These are phyloP conservation scores for Laguncularia racemosa DNA, from an alignment of 345 rosid species.

Conservation along the genomic window DNA sequence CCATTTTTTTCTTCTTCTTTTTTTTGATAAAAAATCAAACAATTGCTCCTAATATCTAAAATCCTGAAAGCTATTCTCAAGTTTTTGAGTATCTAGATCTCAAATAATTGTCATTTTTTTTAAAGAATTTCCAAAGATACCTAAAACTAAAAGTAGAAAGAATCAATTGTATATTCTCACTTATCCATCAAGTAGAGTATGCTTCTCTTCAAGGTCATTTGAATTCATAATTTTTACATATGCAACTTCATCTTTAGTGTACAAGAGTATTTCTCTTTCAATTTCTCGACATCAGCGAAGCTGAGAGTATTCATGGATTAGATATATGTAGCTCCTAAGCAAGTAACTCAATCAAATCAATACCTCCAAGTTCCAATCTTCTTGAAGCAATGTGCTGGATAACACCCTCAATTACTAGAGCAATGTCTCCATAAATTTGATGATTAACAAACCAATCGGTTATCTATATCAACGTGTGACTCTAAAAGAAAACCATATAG, in stretches of 20 bases:
- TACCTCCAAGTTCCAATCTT: slow-evolving; percentile 87
- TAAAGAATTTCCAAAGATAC: not conserved
- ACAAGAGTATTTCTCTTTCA: slow-evolving; percentile 77
- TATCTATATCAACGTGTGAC: not conserved
- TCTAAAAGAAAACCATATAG: not conserved
- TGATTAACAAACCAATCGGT: not conserved
- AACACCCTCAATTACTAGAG: slow-evolving; percentile 97
- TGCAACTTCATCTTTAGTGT: slow-evolving; percentile 81
- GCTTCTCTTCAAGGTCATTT: slow-evolving; percentile 38
- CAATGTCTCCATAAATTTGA: slow-evolving; percentile 57
- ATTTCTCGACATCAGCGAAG: slow-evolving; percentile 56
- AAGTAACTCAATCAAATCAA: slow-evolving; percentile 70
- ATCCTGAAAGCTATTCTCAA: too few relatives aligned
- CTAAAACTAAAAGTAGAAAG: not conserved
- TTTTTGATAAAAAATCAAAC: too few relatives aligned
- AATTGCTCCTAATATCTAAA: too few relatives aligned
- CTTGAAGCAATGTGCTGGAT: slow-evolving; percentile 97
- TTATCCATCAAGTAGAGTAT: slow-evolving; percentile 90
- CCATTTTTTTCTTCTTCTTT: too few relatives aligned
- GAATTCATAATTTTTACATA: slow-evolving; percentile 37
- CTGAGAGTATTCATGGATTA: slow-evolving; percentile 60
- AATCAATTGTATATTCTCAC: slow-evolving; percentile 5
- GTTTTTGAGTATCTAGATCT: too few relatives aligned
- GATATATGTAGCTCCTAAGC: slow-evolving; percentile 73
- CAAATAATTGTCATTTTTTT: not conserved